These are phyloP conservation scores for Pyrenochaeta sp. DNA, from an alignment of 2,329 filamentous ascomycete species.

Conservation along the genomic window DNA sequence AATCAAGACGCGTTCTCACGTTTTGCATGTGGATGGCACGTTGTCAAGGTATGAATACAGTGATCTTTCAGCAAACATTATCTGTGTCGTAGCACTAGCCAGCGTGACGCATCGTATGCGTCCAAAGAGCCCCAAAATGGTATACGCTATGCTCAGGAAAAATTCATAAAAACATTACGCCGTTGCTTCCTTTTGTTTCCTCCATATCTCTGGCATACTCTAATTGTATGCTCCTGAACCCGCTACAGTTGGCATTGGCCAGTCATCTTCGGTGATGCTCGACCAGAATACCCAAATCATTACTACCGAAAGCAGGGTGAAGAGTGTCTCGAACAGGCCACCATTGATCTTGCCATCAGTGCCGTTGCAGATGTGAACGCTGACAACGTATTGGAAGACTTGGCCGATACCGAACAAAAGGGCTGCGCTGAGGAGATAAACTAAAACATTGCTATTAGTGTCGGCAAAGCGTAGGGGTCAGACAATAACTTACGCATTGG, in stretches of 20 bases:
- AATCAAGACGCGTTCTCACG: slow-evolving; percentile 26
- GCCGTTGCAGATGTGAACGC: slow-evolving; percentile 86
- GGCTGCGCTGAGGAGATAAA: slow-evolving; percentile 78
- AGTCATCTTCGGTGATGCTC: slow-evolving; percentile 98
- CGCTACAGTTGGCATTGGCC: slow-evolving; percentile 69
- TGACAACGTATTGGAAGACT: slow-evolving; percentile 95
- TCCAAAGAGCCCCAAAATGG: slow-evolving; percentile 43
- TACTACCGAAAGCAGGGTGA: slow-evolving; percentile 84
- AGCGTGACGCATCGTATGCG: slow-evolving; percentile 36
- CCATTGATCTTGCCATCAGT: slow-evolving; percentile 89
- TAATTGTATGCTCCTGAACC: slow-evolving; percentile 52
- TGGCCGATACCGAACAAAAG: slow-evolving; percentile 91
- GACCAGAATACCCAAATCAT: slow-evolving; percentile 97
- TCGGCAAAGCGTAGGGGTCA: not conserved
- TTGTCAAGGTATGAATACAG: slow-evolving; percentile 2
- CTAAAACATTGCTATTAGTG: slow-evolving; percentile 45
- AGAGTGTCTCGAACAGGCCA: slow-evolving; percentile 89
- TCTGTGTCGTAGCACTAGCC: slow-evolving; percentile 38
- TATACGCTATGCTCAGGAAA: slow-evolving; percentile 51
- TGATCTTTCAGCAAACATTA: slow-evolving; percentile 41
- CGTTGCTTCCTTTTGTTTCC: slow-evolving; percentile 29
- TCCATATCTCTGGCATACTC: slow-evolving; percentile 13
- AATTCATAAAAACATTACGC: slow-evolving; percentile 48
- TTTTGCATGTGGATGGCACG: slow-evolving; percentile 21
- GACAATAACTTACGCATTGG: slow-evolving; percentile 77